Evolutionary conservation across 2,329 filamentous ascomycete genomes (phyloP).

Genomic region (Fusarium miscanthi): DNA sequence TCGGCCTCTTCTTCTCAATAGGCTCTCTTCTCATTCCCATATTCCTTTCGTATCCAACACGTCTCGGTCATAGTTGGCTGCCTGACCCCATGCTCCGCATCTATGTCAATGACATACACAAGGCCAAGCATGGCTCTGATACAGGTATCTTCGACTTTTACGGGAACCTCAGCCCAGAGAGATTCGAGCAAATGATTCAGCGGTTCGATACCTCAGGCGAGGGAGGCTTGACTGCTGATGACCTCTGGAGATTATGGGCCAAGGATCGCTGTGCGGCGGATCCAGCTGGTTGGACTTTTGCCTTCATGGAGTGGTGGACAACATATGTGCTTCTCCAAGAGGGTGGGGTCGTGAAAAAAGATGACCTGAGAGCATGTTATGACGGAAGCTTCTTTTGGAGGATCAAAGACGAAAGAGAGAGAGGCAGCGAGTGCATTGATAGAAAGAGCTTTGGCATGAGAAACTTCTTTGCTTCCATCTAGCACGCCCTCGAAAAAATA

Average conservation of each 20-base stretch:
- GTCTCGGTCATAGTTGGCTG: constrained; percentile 47
- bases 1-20: constrained; percentile 54
- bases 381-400: constrained; percentile 40
- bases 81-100: constrained; percentile 55
- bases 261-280: constrained; percentile 51
- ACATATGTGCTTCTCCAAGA: constrained; percentile 64
- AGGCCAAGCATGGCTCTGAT: constrained; percentile 60
- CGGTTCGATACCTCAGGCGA: constrained; percentile 56
- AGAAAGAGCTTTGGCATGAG: constrained; percentile 22
- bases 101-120: constrained; percentile 53
- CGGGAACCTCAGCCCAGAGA: constrained; percentile 59
- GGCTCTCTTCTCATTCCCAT: constrained; percentile 55
- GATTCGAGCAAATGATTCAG: constrained; percentile 61
- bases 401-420: constrained; percentile 27
- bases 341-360: constrained; percentile 66
- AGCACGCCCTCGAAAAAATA: neutral
- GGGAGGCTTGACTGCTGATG: constrained; percentile 49
- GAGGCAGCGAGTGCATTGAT: neutral
- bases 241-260: constrained; percentile 51
- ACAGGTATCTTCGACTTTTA: constrained; percentile 60
- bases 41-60: constrained; percentile 59
- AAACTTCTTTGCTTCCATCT: constrained; percentile 11
- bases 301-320: constrained; percentile 47
- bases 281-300: constrained; percentile 38
- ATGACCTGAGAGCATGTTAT: constrained; percentile 55